Percentiles rank a stretch among this genome's conserved stretches.
These are phyloP conservation scores for Leishmania arabica DNA, from an alignment of 208 protist genomes.

Conservation along the genomic window DNA sequence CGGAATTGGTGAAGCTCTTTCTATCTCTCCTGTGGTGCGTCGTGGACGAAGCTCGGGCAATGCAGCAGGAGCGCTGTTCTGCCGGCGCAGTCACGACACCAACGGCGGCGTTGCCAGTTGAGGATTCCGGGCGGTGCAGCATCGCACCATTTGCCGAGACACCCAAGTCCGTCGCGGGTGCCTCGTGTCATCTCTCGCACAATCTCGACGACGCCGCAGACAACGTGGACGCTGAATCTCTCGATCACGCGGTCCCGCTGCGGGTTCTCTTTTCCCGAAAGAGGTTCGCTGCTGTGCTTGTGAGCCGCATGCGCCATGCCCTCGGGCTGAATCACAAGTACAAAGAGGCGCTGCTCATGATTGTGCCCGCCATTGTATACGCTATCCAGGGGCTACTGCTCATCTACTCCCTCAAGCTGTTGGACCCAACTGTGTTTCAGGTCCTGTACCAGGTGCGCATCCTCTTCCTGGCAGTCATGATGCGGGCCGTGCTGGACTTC, in stretches of 20 bases:
- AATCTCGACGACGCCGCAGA: not conserved
- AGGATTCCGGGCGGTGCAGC: not conserved
- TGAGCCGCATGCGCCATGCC: slow-evolving; percentile 22
- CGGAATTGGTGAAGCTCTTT: slow-evolving; percentile 10
- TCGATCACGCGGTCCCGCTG: not conserved
- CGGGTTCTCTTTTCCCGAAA: not conserved
- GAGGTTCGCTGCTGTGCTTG: not conserved
- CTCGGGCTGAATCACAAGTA: slow-evolving; percentile 22
- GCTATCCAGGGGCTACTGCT: slow-evolving; percentile 56
- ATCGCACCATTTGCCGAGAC: not conserved
- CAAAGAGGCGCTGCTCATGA: slow-evolving; percentile 43
- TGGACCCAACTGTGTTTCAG: slow-evolving; percentile 69
- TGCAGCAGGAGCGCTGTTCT: not conserved
- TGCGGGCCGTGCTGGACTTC: slow-evolving; percentile 27
- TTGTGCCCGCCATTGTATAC: slow-evolving; percentile 60
- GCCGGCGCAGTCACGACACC: not conserved
- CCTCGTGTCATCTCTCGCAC: not conserved
- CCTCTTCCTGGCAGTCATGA: slow-evolving; percentile 52
- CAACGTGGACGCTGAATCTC: not conserved
- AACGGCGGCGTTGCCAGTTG: not conserved
- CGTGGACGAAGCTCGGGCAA: slow-evolving; percentile 11
- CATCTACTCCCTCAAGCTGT: slow-evolving; percentile 41
- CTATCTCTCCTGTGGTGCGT: slow-evolving; percentile 16
- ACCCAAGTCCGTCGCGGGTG: not conserved
- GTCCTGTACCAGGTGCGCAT: slow-evolving; percentile 68